Percentiles rank a stretch among this genome's conserved stretches.
phyloP scores from a whole-genome alignment of 192 early-diverging fungal genomes.

The Cladochytrium replicatum region DNA sequence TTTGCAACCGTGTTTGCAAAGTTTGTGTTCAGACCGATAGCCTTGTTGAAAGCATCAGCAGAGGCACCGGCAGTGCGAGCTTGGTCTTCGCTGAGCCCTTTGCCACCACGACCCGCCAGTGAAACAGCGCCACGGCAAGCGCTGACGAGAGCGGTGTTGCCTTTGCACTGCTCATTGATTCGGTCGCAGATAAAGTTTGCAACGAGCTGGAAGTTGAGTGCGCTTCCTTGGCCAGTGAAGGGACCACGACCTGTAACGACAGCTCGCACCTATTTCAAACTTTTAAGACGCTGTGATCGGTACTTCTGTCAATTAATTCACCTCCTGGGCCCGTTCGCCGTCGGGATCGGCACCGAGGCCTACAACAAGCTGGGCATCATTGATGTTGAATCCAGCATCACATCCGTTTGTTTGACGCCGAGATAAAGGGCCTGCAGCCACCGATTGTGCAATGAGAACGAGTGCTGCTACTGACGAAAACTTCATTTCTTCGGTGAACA shows the following conservation, averaged over 20 bases:
- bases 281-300: too few relatives aligned
- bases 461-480: too few relatives aligned
- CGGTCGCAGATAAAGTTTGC: constrained; percentile 28
- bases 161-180: constrained; percentile 16
- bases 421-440: too few relatives aligned
- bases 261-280: too few relatives aligned
- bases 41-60: constrained; percentile 20
- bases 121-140: too few relatives aligned
- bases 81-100: constrained; percentile 4
- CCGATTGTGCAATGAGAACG: too few relatives aligned
- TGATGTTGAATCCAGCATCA: constrained; percentile 1
- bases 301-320: constrained; percentile 16
- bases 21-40: constrained; percentile 17
- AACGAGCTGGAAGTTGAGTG: constrained; percentile 18
- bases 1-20: too few relatives aligned
- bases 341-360: constrained; percentile 14
- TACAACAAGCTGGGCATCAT: constrained; percentile 9
- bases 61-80: background rate
- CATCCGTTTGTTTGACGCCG: too few relatives aligned
- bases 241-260: too few relatives aligned
- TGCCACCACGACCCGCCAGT: background rate
- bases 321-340: constrained; percentile 20
- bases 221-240: constrained; percentile 17
- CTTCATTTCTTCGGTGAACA: too few relatives aligned
- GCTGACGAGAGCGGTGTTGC: constrained; percentile 12